Evolutionary conservation across 306 rosid species (phyloP).

Genomic region (Alnus rubra): DNA sequence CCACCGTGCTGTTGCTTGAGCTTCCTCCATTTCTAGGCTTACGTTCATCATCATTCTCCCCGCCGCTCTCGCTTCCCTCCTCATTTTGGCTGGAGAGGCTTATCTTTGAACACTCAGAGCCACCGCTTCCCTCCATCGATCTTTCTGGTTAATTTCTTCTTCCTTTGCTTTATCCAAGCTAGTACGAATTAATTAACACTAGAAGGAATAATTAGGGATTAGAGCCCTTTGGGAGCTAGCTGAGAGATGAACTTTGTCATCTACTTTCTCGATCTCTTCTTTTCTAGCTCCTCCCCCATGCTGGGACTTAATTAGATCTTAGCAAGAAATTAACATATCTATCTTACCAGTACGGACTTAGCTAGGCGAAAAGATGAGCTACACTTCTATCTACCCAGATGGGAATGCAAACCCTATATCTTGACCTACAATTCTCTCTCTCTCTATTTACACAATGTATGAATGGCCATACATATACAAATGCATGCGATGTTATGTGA

Average conservation of each 20-base stretch:
- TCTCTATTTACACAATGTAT: constrained; percentile 28
- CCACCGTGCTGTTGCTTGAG: constrained; percentile 90
- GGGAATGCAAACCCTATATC: constrained; percentile 45
- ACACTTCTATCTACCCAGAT: constrained; percentile 17
- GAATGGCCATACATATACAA: constrained; percentile 14
- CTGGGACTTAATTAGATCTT: constrained; percentile 13
- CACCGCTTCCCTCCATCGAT: constrained; percentile 41
- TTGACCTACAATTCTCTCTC: constrained; percentile 20
- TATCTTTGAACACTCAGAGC: constrained; percentile 62
- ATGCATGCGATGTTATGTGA: background rate
- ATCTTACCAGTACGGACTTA: background rate
- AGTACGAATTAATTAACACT: constrained; percentile 8
- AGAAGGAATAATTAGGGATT: constrained; percentile 29
- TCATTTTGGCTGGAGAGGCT: constrained; percentile 30
- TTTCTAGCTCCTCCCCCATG: constrained; percentile 30
- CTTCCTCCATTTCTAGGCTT: constrained; percentile 56
- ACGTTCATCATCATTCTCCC: constrained; percentile 35
- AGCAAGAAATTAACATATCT: constrained; percentile 1
- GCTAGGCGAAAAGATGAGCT: constrained; percentile 17
- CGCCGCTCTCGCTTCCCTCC: constrained; percentile 38
- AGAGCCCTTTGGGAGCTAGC: constrained; percentile 18
- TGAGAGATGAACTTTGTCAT: constrained; percentile 1
- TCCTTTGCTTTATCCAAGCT: background rate
- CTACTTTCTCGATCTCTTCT: constrained; percentile 11
- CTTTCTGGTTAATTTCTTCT: background rate